phyloP scores from a whole-genome alignment of 148 eudicot genomes.

The Silene conica region DNA sequence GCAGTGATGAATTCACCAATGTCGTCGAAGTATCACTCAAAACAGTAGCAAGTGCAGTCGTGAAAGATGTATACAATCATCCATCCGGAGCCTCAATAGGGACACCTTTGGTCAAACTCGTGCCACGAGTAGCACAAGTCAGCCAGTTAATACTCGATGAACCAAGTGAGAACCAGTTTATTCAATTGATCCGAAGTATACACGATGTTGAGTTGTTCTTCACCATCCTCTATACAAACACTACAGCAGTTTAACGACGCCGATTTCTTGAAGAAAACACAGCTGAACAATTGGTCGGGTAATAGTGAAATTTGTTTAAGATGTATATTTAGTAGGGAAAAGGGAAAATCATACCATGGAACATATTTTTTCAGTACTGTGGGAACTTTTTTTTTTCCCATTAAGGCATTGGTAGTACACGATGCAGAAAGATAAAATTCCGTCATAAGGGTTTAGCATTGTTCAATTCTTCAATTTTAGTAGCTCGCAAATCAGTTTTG shows the following conservation, averaged over 20 bases:
- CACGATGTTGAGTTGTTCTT: slow-evolving; percentile 82
- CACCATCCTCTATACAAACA: slow-evolving; percentile 75
- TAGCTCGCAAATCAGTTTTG: not conserved
- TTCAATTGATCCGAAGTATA: slow-evolving; percentile 49
- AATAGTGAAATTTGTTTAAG: slow-evolving; percentile 5
- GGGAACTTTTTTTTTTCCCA: slow-evolving; percentile 7
- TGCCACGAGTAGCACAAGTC: slow-evolving; percentile 57
- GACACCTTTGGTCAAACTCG: slow-evolving; percentile 70
- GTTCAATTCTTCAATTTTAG: not conserved
- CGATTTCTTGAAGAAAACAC: not conserved
- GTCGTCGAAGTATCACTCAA: slow-evolving; percentile 61
- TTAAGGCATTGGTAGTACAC: not conserved
- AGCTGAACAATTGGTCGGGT: not conserved
- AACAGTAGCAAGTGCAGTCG: slow-evolving; percentile 43
- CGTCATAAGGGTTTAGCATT: not conserved
- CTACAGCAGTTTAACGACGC: slow-evolving; percentile 21
- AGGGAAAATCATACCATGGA: slow-evolving; percentile 1
- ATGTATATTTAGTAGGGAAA: slow-evolving; percentile 6
- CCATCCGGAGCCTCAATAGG: slow-evolving; percentile 51
- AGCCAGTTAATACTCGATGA: slow-evolving; percentile 59
- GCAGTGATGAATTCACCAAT: slow-evolving; percentile 74
- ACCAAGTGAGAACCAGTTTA: slow-evolving; percentile 53
- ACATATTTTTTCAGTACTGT: slow-evolving; percentile 3
- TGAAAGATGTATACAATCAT: slow-evolving; percentile 47
- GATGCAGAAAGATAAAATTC: not conserved